Conservation (phyloP, 352 stramenopile species). For the Phytophthora cactorum region DNA sequence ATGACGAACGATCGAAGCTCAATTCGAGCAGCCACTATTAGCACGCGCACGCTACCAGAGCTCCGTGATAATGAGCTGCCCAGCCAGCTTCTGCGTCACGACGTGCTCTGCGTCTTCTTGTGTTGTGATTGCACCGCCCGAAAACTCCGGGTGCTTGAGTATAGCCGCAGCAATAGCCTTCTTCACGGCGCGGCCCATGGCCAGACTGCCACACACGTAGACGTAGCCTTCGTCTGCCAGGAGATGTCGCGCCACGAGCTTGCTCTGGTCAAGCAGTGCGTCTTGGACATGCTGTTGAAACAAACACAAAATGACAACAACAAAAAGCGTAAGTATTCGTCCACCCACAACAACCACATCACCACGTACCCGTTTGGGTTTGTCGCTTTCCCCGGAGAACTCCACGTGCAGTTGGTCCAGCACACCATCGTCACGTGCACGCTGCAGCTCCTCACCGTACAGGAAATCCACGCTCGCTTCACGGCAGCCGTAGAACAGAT, state of each 20-base stretch:
- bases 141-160: constrained; percentile 46
- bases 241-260: constrained; percentile 64
- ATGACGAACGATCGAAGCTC: constrained; percentile 11
- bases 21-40: constrained; percentile 2
- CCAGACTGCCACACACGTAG: constrained; percentile 81
- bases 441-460: constrained; percentile 70
- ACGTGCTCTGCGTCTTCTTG: constrained; percentile 52
- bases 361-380: constrained; percentile 54
- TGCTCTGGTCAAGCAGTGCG: constrained; percentile 57
- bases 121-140: constrained; percentile 22
- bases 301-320: constrained; percentile 1
- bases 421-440: constrained; percentile 43
- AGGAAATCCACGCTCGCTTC: constrained; percentile 66
- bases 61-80: constrained; percentile 67
- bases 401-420: constrained; percentile 63
- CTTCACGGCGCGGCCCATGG: constrained; percentile 82
- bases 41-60: constrained; percentile 55
- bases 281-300: constrained; percentile 77
- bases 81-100: constrained; percentile 51
- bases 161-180: constrained; percentile 59
- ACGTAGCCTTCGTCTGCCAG: constrained; percentile 64
- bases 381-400: constrained; percentile 53
- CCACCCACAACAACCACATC: neutral
- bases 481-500: constrained; percentile 84
- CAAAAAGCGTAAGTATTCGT: constrained; percentile 7